phyloP scores from a whole-genome alignment of 441 rosid species.

The Isatis lusitanica region DNA sequence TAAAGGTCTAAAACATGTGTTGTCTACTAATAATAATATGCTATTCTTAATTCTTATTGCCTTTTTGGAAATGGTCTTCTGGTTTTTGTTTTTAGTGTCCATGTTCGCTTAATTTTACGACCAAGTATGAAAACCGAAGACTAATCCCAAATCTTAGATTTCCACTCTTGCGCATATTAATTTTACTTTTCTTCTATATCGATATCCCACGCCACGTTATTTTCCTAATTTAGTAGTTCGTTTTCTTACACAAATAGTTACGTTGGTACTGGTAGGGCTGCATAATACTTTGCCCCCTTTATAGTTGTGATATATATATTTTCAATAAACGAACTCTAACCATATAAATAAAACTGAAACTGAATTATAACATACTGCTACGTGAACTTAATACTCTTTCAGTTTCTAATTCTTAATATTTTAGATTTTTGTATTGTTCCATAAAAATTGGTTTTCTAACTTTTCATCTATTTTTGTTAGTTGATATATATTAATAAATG shows the following conservation, averaged over 20 bases:
- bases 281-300: neutral
- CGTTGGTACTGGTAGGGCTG: neutral
- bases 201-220: neutral
- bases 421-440: no score
- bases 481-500: no score
- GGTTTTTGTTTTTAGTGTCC: slow-evolving; percentile 17
- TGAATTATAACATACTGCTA: neutral
- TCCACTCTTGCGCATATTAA: neutral
- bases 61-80: slow-evolving; percentile 33
- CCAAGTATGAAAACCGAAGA: slow-evolving; percentile 34
- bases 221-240: slow-evolving; percentile 7
- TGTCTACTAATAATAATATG: slow-evolving; percentile 8
- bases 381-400: neutral
- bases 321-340: neutral
- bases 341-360: neutral
- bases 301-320: neutral
- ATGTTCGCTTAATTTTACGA: slow-evolving; percentile 27
- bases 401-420: no score
- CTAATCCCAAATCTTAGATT: slow-evolving; percentile 9
- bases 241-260: neutral
- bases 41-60: neutral
- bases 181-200: slow-evolving; percentile 24
- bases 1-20: slow-evolving; percentile 32
- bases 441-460: no score
- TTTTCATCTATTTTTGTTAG: no score